A percentile compares a stretch with the other conserved stretches of the same genome.
phyloP scores from a whole-genome alignment of 176 grass and related monocot genomes.

The Carex myosuroides region DNA sequence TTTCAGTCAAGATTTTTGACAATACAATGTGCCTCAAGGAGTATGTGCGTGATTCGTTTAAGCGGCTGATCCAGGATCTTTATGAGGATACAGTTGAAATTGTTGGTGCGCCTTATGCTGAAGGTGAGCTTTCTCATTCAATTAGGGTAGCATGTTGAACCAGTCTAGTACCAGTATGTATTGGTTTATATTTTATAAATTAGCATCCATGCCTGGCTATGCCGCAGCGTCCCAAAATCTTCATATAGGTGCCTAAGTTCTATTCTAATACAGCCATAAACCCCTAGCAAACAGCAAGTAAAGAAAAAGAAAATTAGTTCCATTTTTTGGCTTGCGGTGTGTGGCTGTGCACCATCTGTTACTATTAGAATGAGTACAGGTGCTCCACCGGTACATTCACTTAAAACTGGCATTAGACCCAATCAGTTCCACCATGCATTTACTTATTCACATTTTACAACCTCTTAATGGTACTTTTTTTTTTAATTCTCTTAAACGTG shows the following conservation, averaged over 20 bases:
- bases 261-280: background rate
- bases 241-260: no score
- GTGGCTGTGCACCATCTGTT: background rate
- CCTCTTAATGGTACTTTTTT: background rate
- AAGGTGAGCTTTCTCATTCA: background rate
- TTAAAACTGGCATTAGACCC: background rate
- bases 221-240: background rate
- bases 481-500: background rate
- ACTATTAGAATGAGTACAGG: background rate
- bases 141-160: background rate
- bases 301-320: background rate
- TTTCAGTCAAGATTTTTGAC: slow-evolving; percentile 15
- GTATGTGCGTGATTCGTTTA: background rate
- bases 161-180: background rate
- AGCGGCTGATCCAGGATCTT: background rate
- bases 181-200: background rate
- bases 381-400: background rate
- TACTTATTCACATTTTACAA: background rate
- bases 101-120: background rate
- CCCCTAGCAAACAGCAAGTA: background rate
- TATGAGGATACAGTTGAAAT: background rate
- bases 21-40: slow-evolving; percentile 16
- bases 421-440: background rate
- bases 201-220: background rate
- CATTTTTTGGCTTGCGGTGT: background rate